Evolutionary conservation across 768 basidiomycete species (phyloP).

Genomic region (Megacollybia marginata): DNA sequence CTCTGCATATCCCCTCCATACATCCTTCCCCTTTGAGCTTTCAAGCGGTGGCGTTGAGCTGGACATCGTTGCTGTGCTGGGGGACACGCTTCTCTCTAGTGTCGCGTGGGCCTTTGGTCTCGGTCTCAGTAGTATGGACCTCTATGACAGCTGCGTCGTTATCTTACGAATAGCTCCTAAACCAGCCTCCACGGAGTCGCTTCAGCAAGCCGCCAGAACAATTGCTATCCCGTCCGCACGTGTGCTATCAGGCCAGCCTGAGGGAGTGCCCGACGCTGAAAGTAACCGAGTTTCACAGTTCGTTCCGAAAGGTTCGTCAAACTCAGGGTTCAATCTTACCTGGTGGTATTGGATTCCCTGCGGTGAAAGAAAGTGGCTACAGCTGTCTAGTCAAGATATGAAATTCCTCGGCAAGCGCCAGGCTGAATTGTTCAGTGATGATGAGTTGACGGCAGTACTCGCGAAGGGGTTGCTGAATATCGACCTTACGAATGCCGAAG

Average conservation of each 20-base stretch:
- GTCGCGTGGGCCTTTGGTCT: constrained; percentile 17
- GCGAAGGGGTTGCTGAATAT: background rate
- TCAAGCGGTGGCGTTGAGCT: constrained; percentile 1
- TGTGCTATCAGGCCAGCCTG: constrained; percentile 5
- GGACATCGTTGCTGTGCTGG: constrained; percentile 14
- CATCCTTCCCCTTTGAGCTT: constrained; percentile 8
- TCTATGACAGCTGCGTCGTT: constrained; percentile 21
- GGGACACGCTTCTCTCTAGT: constrained; percentile 16
- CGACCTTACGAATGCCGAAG: background rate
- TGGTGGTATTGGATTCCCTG: constrained; percentile 23
- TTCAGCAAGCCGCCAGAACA: background rate
- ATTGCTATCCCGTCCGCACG: constrained; percentile 13
- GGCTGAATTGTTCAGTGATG: background rate
- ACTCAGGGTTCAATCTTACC: constrained; percentile 6
- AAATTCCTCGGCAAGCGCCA: background rate
- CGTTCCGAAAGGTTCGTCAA: constrained; percentile 14
- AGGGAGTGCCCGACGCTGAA: background rate
- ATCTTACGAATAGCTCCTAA: constrained; percentile 5
- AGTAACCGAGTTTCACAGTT: background rate
- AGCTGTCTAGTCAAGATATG: constrained; percentile 2
- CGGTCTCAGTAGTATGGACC: constrained; percentile 11
- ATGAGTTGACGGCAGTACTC: background rate
- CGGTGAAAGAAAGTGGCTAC: constrained; percentile 13
- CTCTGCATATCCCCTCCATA: constrained; percentile 10
- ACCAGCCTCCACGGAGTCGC: no score